Percentiles rank a stretch among this genome's conserved stretches.
These are phyloP conservation scores for Xylariaceae sp. DNA, from an alignment of 2,329 filamentous ascomycete genomes.

Conservation along the genomic window DNA sequence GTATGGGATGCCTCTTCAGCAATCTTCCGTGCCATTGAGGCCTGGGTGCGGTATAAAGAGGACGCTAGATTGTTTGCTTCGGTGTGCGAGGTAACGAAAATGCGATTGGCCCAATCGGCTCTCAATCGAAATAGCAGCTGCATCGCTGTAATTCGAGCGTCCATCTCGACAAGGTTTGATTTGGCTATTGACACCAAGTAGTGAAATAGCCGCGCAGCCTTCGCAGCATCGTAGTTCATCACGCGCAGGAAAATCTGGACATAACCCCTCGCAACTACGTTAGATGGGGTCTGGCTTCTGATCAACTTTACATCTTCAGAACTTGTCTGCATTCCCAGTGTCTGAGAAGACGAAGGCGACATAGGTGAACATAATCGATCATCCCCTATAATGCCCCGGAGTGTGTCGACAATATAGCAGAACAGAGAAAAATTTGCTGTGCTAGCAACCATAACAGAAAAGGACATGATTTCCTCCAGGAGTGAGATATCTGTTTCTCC, in stretches of 20 bases:
- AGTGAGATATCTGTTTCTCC: conserved; percentile 67
- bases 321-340: conserved; percentile 27
- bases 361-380: conserved; percentile 51
- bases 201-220: conserved; percentile 65
- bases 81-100: conserved; percentile 70
- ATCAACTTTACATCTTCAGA: conserved; percentile 33
- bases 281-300: conserved; percentile 60
- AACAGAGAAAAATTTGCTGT: conserved; percentile 63
- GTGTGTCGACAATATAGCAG: conserved; percentile 56
- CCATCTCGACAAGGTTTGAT: conserved; percentile 61
- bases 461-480: conserved; percentile 65
- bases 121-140: conserved; percentile 81
- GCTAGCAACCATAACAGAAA: conserved; percentile 67
- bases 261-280: conserved; percentile 71
- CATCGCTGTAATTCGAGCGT: conserved; percentile 74
- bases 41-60: conserved; percentile 67
- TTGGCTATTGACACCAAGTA: conserved; percentile 66
- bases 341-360: conserved; percentile 32
- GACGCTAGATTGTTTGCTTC: conserved; percentile 76
- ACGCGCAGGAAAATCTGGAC: conserved; percentile 76
- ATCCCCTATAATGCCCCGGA: conserved; percentile 53
- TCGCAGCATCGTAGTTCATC: conserved; percentile 66
- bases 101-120: conserved; percentile 76
- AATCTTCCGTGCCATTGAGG: conserved; percentile 53
- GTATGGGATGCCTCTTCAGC: conserved; percentile 55